Base-by-base conservation (phyloP, 495 filamentous ascomycete genomes). In the Penicillium silybi region DNA sequence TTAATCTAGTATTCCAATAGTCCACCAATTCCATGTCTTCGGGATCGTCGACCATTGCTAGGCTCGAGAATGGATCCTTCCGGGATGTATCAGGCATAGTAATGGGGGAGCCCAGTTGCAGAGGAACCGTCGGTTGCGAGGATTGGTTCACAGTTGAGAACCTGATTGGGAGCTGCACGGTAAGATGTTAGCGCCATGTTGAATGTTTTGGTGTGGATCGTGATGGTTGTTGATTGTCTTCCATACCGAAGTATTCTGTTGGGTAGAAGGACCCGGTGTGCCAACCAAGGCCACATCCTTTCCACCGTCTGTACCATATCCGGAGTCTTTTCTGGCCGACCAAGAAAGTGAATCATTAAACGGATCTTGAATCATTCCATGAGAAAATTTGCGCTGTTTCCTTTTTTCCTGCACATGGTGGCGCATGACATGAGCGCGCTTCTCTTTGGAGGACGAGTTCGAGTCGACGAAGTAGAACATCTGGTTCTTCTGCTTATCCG, bases 371-470 rank as follows among this genome's bases (percentile, higher is more conserved):
- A 59, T 52, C 26, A 46, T 58, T 23, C 55, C 57, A 41, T 52
- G 53, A 1, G 61, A 63, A 40, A 56, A 44, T 52, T 67, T 70
- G 41, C 62, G 69, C 47, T 73, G 70, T 44, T 61, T 73, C 16
- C 63, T 58, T 54, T 75, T 77, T 51, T 74, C 66, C 50, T 75
- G 72, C 23, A 75, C 71, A 61, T 77, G 73, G 40, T 77, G 70
- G n/a, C 72, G 69, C 73, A 77, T 77, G 11, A 77, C 73, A 65
- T 77, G 73, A 15, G 73, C 70, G 44, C 73, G 66, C 46, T 75
- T 75, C 48, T 75, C 73, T 22, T 72, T 66, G 9, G 73, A 74
- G 4, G 72, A 74, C 0, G 72, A 74, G 48, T 64, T 68, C 6
- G 67, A 64, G 41, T 77, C 68, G 45, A 77, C 73, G 54, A 77